These are phyloP conservation scores for Phytophthora crassamura DNA, from an alignment of 352 stramenopile species.

Conservation along the genomic window DNA sequence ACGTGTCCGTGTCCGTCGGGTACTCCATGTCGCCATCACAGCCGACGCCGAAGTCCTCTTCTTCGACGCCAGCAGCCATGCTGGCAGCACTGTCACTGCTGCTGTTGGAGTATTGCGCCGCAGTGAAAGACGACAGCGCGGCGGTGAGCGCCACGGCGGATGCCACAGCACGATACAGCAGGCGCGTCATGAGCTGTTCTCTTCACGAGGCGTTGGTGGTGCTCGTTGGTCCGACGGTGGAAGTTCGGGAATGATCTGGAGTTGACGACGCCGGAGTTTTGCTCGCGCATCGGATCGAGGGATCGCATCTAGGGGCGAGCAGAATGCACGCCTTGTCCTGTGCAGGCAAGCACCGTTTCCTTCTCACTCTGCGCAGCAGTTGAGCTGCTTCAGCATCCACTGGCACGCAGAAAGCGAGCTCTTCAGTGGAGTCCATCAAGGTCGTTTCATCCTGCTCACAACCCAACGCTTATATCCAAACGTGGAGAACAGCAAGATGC, in stretches of 20 bases:
- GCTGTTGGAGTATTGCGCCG: slow-evolving; percentile 23
- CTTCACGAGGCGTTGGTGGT: not conserved
- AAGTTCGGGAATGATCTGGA: slow-evolving; percentile 29
- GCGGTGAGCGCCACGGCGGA: slow-evolving; percentile 17
- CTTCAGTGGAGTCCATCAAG: not conserved
- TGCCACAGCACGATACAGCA: slow-evolving; percentile 20
- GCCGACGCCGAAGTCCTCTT: slow-evolving; percentile 40
- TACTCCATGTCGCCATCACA: slow-evolving; percentile 38
- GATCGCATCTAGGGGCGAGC: not conserved
- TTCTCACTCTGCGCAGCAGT: slow-evolving; percentile 15
- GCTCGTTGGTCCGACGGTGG: slow-evolving; percentile 15
- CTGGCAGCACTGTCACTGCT: slow-evolving; percentile 10
- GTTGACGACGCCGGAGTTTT: not conserved
- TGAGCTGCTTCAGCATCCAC: slow-evolving; percentile 17
- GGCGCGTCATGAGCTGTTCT: slow-evolving; percentile 19
- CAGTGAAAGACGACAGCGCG: slow-evolving; percentile 6
- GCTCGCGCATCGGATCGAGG: not conserved
- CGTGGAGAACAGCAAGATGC: not conserved
- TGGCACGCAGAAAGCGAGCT: slow-evolving; percentile 3
- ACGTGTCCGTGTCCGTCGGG: slow-evolving; percentile 25
- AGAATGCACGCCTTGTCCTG: not conserved
- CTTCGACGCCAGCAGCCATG: slow-evolving; percentile 22
- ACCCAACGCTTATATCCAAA: slow-evolving; percentile 20
- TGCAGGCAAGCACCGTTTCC: not conserved
- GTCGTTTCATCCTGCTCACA: slow-evolving; percentile 15